These are phyloP conservation scores for Zizania palustris DNA, from an alignment of 202 grass and related monocot species.

Conservation along the genomic window DNA sequence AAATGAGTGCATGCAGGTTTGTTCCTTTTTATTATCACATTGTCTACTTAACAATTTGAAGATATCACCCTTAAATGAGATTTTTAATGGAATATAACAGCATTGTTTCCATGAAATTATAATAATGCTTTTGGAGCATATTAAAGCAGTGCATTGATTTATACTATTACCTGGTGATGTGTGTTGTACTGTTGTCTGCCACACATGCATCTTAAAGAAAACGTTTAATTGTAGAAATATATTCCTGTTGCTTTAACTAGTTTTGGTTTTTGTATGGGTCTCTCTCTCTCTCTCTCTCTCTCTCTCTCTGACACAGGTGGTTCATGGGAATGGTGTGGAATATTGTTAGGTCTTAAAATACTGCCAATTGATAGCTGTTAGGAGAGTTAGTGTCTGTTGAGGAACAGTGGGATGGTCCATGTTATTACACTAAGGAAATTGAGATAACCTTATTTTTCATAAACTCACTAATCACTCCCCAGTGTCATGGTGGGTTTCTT, in stretches of 20 bases:
- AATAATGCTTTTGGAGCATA: background rate
- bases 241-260: background rate
- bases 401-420: background rate
- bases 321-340: background rate
- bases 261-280: too few species aligned
- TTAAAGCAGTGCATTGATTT: background rate
- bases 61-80: background rate
- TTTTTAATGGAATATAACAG: background rate
- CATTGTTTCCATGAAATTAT: background rate
- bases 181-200: background rate
- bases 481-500: background rate
- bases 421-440: too few species aligned
- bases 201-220: background rate
- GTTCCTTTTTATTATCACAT: background rate
- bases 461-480: background rate
- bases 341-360: background rate
- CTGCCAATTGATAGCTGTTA: background rate
- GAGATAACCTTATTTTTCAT: background rate
- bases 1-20: constrained; percentile 97
- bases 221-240: background rate
- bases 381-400: background rate
- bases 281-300: too few species aligned
- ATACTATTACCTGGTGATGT: constrained; percentile 1
- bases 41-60: constrained; percentile 23
- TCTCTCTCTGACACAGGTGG: too few species aligned